phyloP scores from a whole-genome alignment of 2,329 filamentous ascomycete species.

The Zymoseptoria tritici region DNA sequence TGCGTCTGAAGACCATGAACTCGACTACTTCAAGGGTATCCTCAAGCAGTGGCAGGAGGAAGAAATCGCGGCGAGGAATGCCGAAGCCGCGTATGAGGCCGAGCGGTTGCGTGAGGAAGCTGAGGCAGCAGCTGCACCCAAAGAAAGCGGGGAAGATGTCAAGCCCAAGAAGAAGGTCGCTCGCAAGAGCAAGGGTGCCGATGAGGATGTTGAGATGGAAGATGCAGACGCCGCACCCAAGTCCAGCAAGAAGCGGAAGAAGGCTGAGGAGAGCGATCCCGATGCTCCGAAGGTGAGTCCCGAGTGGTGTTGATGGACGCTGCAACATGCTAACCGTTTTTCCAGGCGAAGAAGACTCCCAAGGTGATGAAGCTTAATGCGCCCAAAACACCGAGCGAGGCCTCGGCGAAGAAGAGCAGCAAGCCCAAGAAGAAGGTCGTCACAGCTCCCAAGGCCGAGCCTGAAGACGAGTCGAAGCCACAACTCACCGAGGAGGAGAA shows the following conservation, averaged over 20 bases:
- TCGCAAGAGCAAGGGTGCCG: constrained; percentile 28
- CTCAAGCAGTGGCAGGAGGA: constrained; percentile 54
- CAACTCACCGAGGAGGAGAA: constrained; percentile 49
- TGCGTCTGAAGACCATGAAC: constrained; percentile 67
- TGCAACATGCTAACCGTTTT: constrained; percentile 21
- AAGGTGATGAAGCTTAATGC: constrained; percentile 43
- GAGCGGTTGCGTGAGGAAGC: constrained; percentile 39
- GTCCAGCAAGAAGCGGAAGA: constrained; percentile 73
- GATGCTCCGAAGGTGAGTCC: constrained; percentile 56
- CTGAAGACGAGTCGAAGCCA: constrained; percentile 52
- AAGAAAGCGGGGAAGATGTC: constrained; percentile 46
- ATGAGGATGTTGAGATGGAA: constrained; percentile 47
- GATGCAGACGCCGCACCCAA: constrained; percentile 55
- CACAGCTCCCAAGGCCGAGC: constrained; percentile 45
- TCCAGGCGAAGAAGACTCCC: constrained; percentile 43
- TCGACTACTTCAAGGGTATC: constrained; percentile 77
- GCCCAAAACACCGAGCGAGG: constrained; percentile 34
- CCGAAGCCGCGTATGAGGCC: constrained; percentile 33
- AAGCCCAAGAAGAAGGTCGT: constrained; percentile 55
- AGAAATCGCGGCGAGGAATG: constrained; percentile 30
- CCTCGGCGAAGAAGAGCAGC: constrained; percentile 32
- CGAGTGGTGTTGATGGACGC: background rate
- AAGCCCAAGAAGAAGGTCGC: constrained; percentile 37
- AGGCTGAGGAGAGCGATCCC: constrained; percentile 55
- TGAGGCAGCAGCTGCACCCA: constrained; percentile 28